These are phyloP conservation scores for Nothophytophthora sp. DNA, from an alignment of 352 stramenopile species.

Conservation along the genomic window DNA sequence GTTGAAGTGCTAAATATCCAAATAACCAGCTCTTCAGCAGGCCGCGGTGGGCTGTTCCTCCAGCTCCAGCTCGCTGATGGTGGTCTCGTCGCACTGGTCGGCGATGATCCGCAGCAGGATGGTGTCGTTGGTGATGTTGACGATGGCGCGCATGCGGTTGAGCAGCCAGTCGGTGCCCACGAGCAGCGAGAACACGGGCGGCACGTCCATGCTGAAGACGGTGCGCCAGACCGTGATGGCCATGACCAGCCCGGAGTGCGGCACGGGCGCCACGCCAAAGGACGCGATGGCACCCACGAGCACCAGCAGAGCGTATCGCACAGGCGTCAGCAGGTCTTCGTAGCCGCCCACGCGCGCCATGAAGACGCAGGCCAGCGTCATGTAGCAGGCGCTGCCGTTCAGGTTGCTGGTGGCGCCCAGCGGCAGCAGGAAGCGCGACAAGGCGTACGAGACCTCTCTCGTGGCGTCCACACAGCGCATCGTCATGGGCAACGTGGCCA, in stretches of 20 bases:
- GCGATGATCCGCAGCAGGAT: slow-evolving; percentile 75
- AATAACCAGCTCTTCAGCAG: no score
- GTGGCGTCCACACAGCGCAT: slow-evolving; percentile 73
- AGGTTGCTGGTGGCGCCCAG: slow-evolving; percentile 72
- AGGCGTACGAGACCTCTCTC: slow-evolving; percentile 55
- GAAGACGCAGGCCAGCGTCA: slow-evolving; percentile 72
- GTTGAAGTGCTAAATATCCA: no score
- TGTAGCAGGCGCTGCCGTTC: slow-evolving; percentile 76
- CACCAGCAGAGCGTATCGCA: slow-evolving; percentile 58
- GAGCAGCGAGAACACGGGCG: slow-evolving; percentile 60
- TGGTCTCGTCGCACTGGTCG: slow-evolving; percentile 65
- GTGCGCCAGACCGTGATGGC: slow-evolving; percentile 80
- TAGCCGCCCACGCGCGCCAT: slow-evolving; percentile 65
- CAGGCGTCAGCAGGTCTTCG: slow-evolving; percentile 40
- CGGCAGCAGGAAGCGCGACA: slow-evolving; percentile 66
- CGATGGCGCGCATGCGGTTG: slow-evolving; percentile 66
- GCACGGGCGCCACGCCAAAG: slow-evolving; percentile 68
- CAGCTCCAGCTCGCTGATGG: slow-evolving; percentile 21
- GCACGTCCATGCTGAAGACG: slow-evolving; percentile 57
- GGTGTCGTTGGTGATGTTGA: slow-evolving; percentile 85
- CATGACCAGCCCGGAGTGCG: slow-evolving; percentile 74
- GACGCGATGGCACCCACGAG: slow-evolving; percentile 67
- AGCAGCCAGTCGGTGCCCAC: slow-evolving; percentile 75
- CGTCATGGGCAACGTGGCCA: slow-evolving; percentile 77
- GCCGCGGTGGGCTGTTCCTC: slow-evolving; percentile 21